Evolutionary conservation across 352 stramenopile species (phyloP).

Genomic region (Globisporangium barbulae): DNA sequence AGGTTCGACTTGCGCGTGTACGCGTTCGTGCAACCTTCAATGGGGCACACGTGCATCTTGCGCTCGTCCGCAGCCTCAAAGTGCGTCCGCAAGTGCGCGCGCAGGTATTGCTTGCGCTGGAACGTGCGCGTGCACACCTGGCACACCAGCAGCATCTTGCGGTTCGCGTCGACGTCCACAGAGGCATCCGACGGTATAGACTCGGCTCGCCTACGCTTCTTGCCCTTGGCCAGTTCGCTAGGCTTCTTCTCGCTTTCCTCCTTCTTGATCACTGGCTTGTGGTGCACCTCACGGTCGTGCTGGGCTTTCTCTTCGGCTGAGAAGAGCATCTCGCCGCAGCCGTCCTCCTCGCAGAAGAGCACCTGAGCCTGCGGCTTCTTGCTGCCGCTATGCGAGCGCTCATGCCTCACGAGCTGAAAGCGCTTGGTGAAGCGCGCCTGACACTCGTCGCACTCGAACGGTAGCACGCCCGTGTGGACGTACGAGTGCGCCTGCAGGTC

Average conservation of each 20-base stretch:
- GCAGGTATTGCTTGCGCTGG: conserved; percentile 48
- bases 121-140: conserved; percentile 52
- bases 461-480: conserved; percentile 69
- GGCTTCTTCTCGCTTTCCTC: conserved; percentile 1
- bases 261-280: background rate
- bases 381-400: conserved; percentile 29
- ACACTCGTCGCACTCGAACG: conserved; percentile 70
- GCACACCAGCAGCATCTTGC: conserved; percentile 30
- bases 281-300: conserved; percentile 39
- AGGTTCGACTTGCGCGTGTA: conserved; percentile 76
- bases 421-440: conserved; percentile 56
- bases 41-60: conserved; percentile 59
- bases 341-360: conserved; percentile 37
- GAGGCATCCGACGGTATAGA: background rate
- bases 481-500: conserved; percentile 72
- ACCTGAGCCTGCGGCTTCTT: conserved; percentile 37
- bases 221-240: background rate
- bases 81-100: conserved; percentile 56
- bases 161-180: conserved; percentile 6
- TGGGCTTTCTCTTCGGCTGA: conserved; percentile 35
- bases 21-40: conserved; percentile 48
- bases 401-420: conserved; percentile 53
- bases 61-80: conserved; percentile 61
- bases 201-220: conserved; percentile 13
- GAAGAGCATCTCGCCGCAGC: conserved; percentile 59